Evolutionary conservation across 306 rosid genomes (phyloP).

Genomic region (Senna siamea): DNA sequence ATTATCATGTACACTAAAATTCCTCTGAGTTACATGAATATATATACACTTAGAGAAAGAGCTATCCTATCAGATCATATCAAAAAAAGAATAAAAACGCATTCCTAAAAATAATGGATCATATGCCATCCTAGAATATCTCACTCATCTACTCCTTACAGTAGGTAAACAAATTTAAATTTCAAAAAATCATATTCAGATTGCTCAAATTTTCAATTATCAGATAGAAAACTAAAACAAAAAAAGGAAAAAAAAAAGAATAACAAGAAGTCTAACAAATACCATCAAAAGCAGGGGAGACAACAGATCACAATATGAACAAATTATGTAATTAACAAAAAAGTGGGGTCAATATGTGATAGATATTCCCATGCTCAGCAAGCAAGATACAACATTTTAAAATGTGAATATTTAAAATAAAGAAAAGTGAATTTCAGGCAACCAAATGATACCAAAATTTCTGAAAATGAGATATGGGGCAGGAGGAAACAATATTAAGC

Average conservation of each 20-base stretch:
- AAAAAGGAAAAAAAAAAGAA: neutral
- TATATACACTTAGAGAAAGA: too few species aligned
- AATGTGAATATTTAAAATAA: conserved; percentile 1
- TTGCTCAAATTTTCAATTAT: too few species aligned
- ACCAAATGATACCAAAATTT: conserved; percentile 21
- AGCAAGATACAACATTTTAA: conserved; percentile 69
- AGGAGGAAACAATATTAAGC: neutral
- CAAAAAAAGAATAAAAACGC: too few species aligned
- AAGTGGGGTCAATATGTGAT: conserved; percentile 14
- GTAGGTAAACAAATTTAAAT: too few species aligned
- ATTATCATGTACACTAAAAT: too few species aligned
- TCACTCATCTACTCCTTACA: too few species aligned
- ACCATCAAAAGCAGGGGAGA: neutral
- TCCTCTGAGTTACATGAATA: too few species aligned
- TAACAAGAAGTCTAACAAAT: conserved; percentile 4
- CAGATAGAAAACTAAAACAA: conserved; percentile 8
- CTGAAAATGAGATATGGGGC: conserved; percentile 2
- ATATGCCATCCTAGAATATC: too few species aligned
- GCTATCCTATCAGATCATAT: too few species aligned
- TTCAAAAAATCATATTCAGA: too few species aligned
- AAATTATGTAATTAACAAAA: conserved; percentile 12
- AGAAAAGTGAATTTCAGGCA: conserved; percentile 20
- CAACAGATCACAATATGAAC: conserved; percentile 18
- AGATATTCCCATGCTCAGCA: conserved; percentile 35
- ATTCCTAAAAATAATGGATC: too few species aligned